Conservation (phyloP, 2,329 filamentous ascomycete species). For the Arthrobotrys pseudoclavata region DNA sequence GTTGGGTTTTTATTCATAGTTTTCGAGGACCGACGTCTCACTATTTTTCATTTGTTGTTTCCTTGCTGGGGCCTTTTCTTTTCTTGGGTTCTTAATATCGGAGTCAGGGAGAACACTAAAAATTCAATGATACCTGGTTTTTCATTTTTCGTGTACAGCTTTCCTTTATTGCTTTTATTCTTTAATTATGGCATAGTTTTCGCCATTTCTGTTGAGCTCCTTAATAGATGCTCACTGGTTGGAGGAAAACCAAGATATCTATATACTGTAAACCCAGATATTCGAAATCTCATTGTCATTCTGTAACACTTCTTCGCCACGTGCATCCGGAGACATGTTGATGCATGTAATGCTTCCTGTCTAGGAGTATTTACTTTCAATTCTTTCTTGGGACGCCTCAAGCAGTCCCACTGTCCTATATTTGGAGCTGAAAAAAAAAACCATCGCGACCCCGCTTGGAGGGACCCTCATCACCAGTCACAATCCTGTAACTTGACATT, state of each 20-base stretch:
- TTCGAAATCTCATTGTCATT: conserved; percentile 4
- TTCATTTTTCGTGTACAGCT: conserved; percentile 51
- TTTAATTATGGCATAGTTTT: conserved; percentile 26
- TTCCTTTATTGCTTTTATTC: conserved; percentile 18
- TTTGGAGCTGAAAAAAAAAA: conserved; percentile 11
- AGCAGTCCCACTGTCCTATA: conserved; percentile 16
- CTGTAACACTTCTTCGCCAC: background rate
- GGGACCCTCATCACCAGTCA: background rate
- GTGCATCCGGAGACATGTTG: background rate
- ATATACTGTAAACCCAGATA: conserved; percentile 20
- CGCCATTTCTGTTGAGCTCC: background rate
- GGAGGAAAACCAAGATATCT: conserved; percentile 1
- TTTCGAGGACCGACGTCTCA: conserved; percentile 33
- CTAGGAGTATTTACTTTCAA: background rate
- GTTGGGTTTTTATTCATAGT: conserved; percentile 49
- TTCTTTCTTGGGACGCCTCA: conserved; percentile 3
- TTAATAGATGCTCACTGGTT: background rate
- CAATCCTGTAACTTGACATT: conserved; percentile 10
- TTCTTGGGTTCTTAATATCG: conserved; percentile 43
- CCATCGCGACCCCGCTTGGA: conserved; percentile 16
- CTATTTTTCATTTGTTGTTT: conserved; percentile 55
- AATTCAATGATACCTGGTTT: conserved; percentile 56
- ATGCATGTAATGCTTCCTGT: conserved; percentile 14
- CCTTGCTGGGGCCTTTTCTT: conserved; percentile 26
- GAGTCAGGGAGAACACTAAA: conserved; percentile 56